phyloP scores from a whole-genome alignment of 2,329 filamentous ascomycete genomes.

The Alternaria triticina region DNA sequence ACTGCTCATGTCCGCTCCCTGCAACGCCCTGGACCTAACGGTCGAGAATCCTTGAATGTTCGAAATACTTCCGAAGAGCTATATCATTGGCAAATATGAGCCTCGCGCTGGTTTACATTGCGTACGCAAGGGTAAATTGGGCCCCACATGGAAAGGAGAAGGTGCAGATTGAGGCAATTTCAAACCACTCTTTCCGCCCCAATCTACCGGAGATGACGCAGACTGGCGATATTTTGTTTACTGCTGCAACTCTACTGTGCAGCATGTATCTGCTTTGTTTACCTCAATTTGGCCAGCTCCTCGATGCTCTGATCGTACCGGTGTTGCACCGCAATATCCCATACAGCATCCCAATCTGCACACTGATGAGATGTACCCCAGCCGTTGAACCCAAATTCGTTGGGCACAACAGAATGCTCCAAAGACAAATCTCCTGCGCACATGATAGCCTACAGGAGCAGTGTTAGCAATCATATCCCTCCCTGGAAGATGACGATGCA shows the following conservation, averaged over 20 bases:
- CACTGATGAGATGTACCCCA: constrained; percentile 9
- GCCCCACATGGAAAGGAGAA: neutral
- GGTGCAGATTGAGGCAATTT: neutral
- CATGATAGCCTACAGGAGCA: constrained; percentile 1
- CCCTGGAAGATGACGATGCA: neutral
- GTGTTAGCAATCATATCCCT: neutral
- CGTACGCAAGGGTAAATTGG: neutral
- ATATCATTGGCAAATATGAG: neutral
- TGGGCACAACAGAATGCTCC: constrained; percentile 3
- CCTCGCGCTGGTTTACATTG: neutral
- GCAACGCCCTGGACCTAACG: neutral
- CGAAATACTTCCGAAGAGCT: neutral
- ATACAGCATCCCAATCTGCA: constrained; percentile 4
- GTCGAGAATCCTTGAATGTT: neutral
- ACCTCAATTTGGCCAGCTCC: neutral
- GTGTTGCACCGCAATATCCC: constrained; percentile 1
- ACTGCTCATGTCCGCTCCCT: constrained; percentile 12
- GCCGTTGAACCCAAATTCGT: constrained; percentile 7
- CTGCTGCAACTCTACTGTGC: neutral
- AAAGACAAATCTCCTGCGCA: constrained; percentile 7
- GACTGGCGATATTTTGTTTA: neutral
- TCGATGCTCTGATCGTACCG: neutral
- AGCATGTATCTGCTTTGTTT: neutral
- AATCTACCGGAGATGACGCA: neutral
- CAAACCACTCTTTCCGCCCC: neutral